phyloP scores from a whole-genome alignment of 2,329 filamentous ascomycete genomes.

The Talaromyces sp. region DNA sequence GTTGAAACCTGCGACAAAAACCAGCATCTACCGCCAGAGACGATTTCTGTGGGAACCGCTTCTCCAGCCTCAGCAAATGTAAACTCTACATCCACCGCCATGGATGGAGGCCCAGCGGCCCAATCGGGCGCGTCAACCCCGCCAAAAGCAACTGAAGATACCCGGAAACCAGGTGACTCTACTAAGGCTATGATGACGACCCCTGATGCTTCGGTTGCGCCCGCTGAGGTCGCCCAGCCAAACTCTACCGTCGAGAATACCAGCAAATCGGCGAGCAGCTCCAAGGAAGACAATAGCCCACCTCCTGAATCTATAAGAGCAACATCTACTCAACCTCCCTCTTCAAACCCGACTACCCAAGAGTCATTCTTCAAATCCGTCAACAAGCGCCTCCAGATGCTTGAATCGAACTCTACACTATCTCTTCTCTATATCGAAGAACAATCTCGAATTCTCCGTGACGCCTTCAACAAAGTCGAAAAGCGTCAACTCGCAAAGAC shows the following conservation, averaged over 20 bases:
- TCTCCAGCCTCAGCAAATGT: slow-evolving; percentile 24
- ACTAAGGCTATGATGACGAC: slow-evolving; percentile 17
- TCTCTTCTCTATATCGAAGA: slow-evolving; percentile 96
- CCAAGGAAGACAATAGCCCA: slow-evolving; percentile 37
- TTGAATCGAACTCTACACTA: slow-evolving; percentile 89
- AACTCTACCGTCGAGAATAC: slow-evolving; percentile 28
- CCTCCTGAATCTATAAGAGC: slow-evolving; percentile 36
- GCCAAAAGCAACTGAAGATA: slow-evolving; percentile 18
- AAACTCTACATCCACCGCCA: slow-evolving; percentile 10
- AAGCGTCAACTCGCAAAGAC: slow-evolving; percentile 85
- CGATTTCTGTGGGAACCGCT: slow-evolving; percentile 17
- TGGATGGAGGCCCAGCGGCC: slow-evolving; percentile 5
- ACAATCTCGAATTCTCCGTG: slow-evolving; percentile 85
- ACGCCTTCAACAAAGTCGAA: slow-evolving; percentile 83
- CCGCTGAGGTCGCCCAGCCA: slow-evolving; percentile 22
- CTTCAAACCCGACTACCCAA: slow-evolving; percentile 79
- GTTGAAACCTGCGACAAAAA: slow-evolving; percentile 14
- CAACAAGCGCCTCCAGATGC: slow-evolving; percentile 84
- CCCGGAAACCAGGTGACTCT: slow-evolving; percentile 23
- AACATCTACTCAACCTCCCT: slow-evolving; percentile 52
- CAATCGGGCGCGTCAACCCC: slow-evolving; percentile 9
- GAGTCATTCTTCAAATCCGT: slow-evolving; percentile 98
- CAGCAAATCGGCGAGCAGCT: slow-evolving; percentile 19
- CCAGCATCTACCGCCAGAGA: background rate
- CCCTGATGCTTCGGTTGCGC: slow-evolving; percentile 18